A percentile compares a stretch with the other conserved stretches of the same genome.
These are phyloP conservation scores for Lentinula raphanica DNA, from an alignment of 768 basidiomycete genomes.

Conservation along the genomic window DNA sequence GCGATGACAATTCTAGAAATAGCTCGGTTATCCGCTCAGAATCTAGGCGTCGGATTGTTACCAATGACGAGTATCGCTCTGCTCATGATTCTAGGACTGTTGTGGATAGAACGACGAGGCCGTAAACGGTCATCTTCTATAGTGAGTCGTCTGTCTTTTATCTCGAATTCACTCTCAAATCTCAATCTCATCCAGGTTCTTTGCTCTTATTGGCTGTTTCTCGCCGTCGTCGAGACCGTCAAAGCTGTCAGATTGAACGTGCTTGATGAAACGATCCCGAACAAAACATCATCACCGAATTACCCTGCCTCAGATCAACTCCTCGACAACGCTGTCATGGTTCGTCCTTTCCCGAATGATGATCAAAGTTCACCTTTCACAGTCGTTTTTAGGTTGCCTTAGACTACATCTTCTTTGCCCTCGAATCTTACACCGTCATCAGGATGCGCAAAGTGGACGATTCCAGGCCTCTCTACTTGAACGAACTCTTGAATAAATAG, in stretches of 20 bases:
- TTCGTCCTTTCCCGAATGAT: not conserved
- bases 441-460: not conserved
- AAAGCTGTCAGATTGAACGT: conserved; percentile 7
- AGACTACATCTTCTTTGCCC: conserved; percentile 16
- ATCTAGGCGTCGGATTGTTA: conserved; percentile 24
- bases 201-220: conserved; percentile 3
- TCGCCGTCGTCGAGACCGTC: not conserved
- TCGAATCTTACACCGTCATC: conserved; percentile 7
- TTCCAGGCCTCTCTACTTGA: not conserved
- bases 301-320: conserved; percentile 6
- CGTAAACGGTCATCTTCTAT: not conserved
- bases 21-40: conserved; percentile 19
- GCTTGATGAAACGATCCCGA: conserved; percentile 4
- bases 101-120: conserved; percentile 2
- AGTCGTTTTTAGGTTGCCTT: not conserved
- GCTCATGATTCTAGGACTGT: conserved; percentile 7
- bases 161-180: not conserved
- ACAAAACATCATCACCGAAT: not conserved
- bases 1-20: conserved; percentile 27
- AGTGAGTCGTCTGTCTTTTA: not conserved
- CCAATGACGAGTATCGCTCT: conserved; percentile 19
- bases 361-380: not conserved
- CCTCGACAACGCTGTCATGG: conserved; percentile 7
- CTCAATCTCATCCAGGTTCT: not conserved
- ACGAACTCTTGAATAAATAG: not conserved